phyloP scores from a whole-genome alignment of 2,329 filamentous ascomycete genomes.

The Diaporthe aspalathi region DNA sequence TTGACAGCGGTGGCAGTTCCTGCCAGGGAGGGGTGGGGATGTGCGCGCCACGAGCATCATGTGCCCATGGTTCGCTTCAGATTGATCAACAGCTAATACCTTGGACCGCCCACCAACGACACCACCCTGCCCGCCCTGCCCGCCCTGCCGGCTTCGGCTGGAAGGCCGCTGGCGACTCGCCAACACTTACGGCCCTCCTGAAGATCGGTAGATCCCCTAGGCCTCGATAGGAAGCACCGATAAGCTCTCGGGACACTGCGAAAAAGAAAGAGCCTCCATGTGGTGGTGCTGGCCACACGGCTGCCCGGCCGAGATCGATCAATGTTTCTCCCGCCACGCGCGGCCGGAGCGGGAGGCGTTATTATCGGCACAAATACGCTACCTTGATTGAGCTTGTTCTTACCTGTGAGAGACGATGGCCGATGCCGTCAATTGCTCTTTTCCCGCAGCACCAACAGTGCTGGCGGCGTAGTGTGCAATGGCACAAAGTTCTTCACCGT shows the following conservation, averaged over 20 bases:
- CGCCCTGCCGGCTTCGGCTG: slow-evolving; percentile 26
- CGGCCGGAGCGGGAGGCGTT: neutral
- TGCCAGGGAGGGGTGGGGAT: no score
- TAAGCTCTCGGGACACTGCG: neutral
- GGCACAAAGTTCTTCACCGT: no score
- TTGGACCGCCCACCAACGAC: neutral
- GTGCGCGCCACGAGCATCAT: no score
- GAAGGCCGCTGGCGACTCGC: slow-evolving; percentile 17
- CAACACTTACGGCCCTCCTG: slow-evolving; percentile 26
- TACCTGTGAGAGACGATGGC: neutral
- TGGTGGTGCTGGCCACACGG: neutral
- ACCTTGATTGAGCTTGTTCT: slow-evolving; percentile 18
- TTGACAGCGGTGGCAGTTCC: slow-evolving; percentile 20
- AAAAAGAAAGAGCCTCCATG: slow-evolving; percentile 14
- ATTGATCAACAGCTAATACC: slow-evolving; percentile 21
- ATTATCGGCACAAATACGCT: slow-evolving; percentile 6
- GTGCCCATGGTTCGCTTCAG: slow-evolving; percentile 20
- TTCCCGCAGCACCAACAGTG: no score
- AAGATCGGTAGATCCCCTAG: slow-evolving; percentile 36
- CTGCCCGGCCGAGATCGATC: slow-evolving; percentile 13
- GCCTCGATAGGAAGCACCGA: slow-evolving; percentile 21
- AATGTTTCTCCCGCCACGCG: slow-evolving; percentile 9
- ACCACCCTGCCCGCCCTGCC: slow-evolving; percentile 12
- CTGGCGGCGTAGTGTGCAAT: no score
- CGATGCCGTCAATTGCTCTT: neutral